Conservation (phyloP, 805 yeast species). For the Zygosaccharomyces siamensis region DNA sequence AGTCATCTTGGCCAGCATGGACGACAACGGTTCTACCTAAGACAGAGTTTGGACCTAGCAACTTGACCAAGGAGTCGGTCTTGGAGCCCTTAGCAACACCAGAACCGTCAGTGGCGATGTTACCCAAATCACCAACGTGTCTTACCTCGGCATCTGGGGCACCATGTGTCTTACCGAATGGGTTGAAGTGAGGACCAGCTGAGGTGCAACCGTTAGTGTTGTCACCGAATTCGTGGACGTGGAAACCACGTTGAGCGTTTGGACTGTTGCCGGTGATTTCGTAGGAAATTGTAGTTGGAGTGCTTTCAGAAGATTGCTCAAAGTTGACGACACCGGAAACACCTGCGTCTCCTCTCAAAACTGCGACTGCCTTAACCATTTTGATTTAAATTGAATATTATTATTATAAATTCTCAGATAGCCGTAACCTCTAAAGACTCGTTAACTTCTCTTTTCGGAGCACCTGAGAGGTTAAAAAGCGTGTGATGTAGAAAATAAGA, state of each 20-base stretch:
- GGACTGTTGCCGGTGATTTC: constrained; percentile 87
- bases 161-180: constrained; percentile 84
- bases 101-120: constrained; percentile 75
- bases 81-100: constrained; percentile 92
- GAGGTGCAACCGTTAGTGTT: constrained; percentile 95
- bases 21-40: constrained; percentile 94
- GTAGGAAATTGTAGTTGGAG: constrained; percentile 82
- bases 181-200: constrained; percentile 97
- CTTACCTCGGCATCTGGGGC: constrained; percentile 61
- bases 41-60: constrained; percentile 82
- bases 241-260: constrained; percentile 93
- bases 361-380: constrained; percentile 67
- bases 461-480: background rate
- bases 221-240: constrained; percentile 96
- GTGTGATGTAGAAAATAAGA: background rate
- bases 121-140: constrained; percentile 86
- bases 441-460: background rate
- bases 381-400: background rate
- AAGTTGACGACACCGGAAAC: constrained; percentile 85
- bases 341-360: constrained; percentile 89
- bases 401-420: background rate
- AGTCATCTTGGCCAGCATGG: constrained; percentile 89
- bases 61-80: constrained; percentile 70
- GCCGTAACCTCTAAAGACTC: constrained; percentile 1
- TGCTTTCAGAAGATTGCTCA: constrained; percentile 74